Evolutionary conservation across 164 flowering plant genomes (phyloP), one percentile per base, ranked within the genome.

Genomic region (Houttuynia cordata): DNA sequence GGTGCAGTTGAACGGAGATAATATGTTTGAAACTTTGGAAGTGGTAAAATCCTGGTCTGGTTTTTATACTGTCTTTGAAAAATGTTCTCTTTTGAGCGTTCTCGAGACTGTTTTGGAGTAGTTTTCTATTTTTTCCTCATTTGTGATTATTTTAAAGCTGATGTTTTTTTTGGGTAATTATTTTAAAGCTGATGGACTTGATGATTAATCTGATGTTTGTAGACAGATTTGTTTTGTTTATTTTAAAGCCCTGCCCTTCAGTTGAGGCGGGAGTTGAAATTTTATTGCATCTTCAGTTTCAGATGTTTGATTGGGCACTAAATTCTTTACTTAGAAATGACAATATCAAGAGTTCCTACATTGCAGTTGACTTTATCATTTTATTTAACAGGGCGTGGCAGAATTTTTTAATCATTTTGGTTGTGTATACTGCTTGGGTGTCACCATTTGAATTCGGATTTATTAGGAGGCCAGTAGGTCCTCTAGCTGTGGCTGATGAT

Each of bases 391-490:
- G 76, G 42, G 56, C 12, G 1, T 94, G 99, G 99, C 82, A 86
- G 70, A 75, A 80, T 3, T 86, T 72, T 73, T 81, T 94, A 59
- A 78, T 87, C 37, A 42, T 83, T 67, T 74, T 88, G 57, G 97
- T 91, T 18, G 19, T 88, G 42, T 91, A 85, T 67, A 83, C 89
- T 7, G 96, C 97, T 53, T 94, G 99, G 99, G 97, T 76, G 12
- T 91, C 93, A 5, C 96, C 96, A 17, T 91, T 88, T 59, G 97
- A 94, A 65, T 82, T 88, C 55, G 96, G 93, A 1, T 91, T 94
- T 71, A 74, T 94, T 12, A 62, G 65, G 17, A 78, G 67, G 59
- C 87, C 93, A 47, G 25, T 47, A 24, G 76, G 70, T 52, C 78
- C 77, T 7, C 78, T 91, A 0, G 56, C 93, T 8, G 65, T 83